Conservation (phyloP, 1,139 yeast species). For the Yamadazyma dendronema region DNA sequence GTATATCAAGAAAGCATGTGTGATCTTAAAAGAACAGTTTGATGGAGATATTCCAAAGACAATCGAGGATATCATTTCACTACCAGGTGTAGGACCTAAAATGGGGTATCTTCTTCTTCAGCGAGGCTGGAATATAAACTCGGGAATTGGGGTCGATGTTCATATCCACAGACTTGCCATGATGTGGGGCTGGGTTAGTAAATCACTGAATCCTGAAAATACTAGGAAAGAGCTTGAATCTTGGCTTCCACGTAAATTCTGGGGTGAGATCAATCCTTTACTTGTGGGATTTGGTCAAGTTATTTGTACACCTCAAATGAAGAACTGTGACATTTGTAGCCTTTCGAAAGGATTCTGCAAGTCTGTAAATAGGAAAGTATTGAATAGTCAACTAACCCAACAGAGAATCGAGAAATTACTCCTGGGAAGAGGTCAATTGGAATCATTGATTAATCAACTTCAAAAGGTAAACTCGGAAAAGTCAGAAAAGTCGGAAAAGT, state of each 20-base stretch:
- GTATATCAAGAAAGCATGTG: conserved; percentile 64
- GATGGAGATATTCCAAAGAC: conserved; percentile 70
- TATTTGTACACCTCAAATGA: conserved; percentile 71
- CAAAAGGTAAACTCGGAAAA: too few relatives aligned
- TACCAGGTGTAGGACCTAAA: conserved; percentile 96
- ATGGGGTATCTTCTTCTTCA: conserved; percentile 86
- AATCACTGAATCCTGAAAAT: conserved; percentile 65
- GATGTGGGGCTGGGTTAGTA: conserved; percentile 77
- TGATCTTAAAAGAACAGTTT: conserved; percentile 48
- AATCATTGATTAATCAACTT: too few relatives aligned
- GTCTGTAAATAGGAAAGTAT: conserved; percentile 44
- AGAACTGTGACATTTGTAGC: conserved; percentile 74
- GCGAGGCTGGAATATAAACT: conserved; percentile 71
- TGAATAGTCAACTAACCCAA: conserved; percentile 29
- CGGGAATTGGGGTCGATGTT: conserved; percentile 92
- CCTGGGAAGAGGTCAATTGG: conserved; percentile 36
- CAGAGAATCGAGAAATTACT: conserved; percentile 31
- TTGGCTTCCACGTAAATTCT: conserved; percentile 71
- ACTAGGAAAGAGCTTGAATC: conserved; percentile 66
- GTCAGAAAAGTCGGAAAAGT: too few relatives aligned
- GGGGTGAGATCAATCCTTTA: conserved; percentile 85
- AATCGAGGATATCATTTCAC: conserved; percentile 58
- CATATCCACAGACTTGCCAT: conserved; percentile 82
- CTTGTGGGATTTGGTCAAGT: conserved; percentile 94
- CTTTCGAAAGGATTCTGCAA: conserved; percentile 56